Evolutionary conservation across 2,329 filamentous ascomycete genomes (phyloP).

Genomic region (Pyrenophora tritici-repentis): DNA sequence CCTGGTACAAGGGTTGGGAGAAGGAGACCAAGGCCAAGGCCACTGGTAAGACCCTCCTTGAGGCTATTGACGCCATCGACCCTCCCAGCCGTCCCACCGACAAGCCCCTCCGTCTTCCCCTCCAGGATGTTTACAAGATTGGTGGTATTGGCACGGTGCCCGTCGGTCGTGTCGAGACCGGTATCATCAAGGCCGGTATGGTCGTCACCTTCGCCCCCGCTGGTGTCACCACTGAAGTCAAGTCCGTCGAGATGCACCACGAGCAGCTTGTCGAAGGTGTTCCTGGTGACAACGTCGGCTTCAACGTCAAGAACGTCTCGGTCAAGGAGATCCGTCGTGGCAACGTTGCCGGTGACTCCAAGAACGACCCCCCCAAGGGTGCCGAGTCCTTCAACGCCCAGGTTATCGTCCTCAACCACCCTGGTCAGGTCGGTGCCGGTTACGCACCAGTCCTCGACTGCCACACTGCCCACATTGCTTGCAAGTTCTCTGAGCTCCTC

Average conservation of each 20-base stretch:
- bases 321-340: slow-evolving; percentile 99
- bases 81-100: slow-evolving; percentile 89
- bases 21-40: slow-evolving; percentile 94
- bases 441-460: slow-evolving; percentile 99
- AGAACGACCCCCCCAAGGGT: slow-evolving; percentile 94
- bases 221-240: slow-evolving; percentile 99
- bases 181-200: slow-evolving; percentile 83
- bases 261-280: slow-evolving; percentile 94
- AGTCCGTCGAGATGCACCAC: slow-evolving; percentile 99
- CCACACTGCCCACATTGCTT: slow-evolving; percentile 99
- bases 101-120: slow-evolving; percentile 99
- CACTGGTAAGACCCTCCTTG: slow-evolving; percentile 95
- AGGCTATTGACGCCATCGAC: slow-evolving; percentile 98
- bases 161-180: slow-evolving; percentile 99
- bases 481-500: slow-evolving; percentile 99
- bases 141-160: slow-evolving; percentile 99
- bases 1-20: slow-evolving; percentile 99
- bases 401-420: slow-evolving; percentile 99
- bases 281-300: slow-evolving; percentile 99
- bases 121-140: slow-evolving; percentile 99
- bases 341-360: slow-evolving; percentile 99
- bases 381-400: slow-evolving; percentile 97
- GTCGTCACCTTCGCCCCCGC: slow-evolving; percentile 98
- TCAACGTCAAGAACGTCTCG: slow-evolving; percentile 99
- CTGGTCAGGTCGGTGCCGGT: slow-evolving; percentile 97